Percentiles rank a stretch among this genome's conserved stretches.
Evolutionary conservation across 2,329 filamentous ascomycete genomes (phyloP).

Genomic region (Sporothrix brasiliensis): DNA sequence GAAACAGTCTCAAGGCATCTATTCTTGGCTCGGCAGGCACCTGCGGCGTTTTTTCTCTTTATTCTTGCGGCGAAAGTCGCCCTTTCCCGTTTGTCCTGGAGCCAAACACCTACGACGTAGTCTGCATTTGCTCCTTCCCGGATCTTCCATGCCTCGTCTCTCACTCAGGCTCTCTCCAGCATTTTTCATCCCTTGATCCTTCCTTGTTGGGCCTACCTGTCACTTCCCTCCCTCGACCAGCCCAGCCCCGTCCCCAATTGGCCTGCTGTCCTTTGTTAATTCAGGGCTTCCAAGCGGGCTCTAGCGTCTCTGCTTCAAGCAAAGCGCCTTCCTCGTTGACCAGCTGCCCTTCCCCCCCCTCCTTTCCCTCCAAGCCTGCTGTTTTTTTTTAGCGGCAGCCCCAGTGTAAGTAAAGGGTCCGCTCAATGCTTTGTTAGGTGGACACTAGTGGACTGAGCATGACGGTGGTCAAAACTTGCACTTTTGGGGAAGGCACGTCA

Average conservation of each 20-base stretch:
- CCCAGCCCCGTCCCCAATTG: background rate
- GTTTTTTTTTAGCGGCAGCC: constrained; percentile 30
- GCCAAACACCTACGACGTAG: background rate
- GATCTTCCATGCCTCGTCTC: constrained; percentile 1
- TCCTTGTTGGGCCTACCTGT: constrained; percentile 9
- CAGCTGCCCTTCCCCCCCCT: constrained; percentile 13
- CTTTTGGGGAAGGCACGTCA: constrained; percentile 31
- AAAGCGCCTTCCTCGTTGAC: constrained; percentile 23
- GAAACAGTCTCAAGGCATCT: background rate
- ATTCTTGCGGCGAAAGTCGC: background rate
- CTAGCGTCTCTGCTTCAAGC: constrained; percentile 17
- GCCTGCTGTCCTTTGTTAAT: constrained; percentile 10
- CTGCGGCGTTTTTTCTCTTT: background rate
- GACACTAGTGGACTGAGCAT: constrained; percentile 31
- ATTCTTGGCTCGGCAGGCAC: background rate
- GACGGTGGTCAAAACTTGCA: constrained; percentile 31
- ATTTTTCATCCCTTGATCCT: constrained; percentile 14
- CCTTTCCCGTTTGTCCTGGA: background rate
- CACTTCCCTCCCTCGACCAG: background rate
- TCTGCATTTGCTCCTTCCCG: background rate
- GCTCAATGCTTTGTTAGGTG: constrained; percentile 18
- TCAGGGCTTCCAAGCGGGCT: constrained; percentile 21
- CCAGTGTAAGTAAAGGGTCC: constrained; percentile 28
- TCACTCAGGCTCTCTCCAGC: background rate
- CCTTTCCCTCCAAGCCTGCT: constrained; percentile 27